Base-by-base conservation (phyloP, 768 basidiomycete genomes). In the Hypholoma sublateritium region DNA sequence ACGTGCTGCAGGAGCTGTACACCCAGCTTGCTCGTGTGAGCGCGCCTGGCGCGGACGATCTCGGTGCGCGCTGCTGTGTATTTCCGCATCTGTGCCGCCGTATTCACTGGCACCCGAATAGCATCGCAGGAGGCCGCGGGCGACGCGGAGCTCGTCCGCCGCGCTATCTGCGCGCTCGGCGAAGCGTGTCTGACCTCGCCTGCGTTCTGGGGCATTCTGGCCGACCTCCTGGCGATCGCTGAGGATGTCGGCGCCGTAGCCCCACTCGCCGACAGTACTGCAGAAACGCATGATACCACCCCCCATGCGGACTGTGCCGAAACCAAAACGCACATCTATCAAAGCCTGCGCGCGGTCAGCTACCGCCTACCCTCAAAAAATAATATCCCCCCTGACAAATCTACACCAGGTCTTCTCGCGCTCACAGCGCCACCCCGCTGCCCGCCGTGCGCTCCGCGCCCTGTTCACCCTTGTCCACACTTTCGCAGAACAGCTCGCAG, bases 391-490 rank as follows among this genome's bases (percentile, higher is more conserved):
- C 16, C 17, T 25, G 11, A 34, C n/a, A 32, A n/a, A 17, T 43
- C 51, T 34, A 6, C 39, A 36, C 16, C 37, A 72, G 73, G 55
- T 71, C 12, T 50, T 75, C 8, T 44, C 68, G 22, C 70, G 67
- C 22, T 67, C 70, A 7, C 71, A 72, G 36, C 57, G 67, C 58
- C 70, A 74, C 48, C 69, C 67, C 11, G 57, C 70, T 37, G 70
- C 70, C 6, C 65, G 67, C n/a, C 46, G 55, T 3, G 74, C 76
- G 0, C 57, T 77, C 25, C 60, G 60, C 9, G 65, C 72, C 3
- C 64, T 75, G 9, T 57, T 75, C 17, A 53, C 62, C 21, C 64
- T 77, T 1, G 55, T 67, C 19, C 68, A 64, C 3, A 76, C 76
- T 64, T 75, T 75, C 52, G 61, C 69, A 0, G 51, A 64, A 22